A percentile compares a stretch with the other conserved stretches of the same genome.
Conservation (phyloP, 345 rosid genomes). For the Linum trigynum region DNA sequence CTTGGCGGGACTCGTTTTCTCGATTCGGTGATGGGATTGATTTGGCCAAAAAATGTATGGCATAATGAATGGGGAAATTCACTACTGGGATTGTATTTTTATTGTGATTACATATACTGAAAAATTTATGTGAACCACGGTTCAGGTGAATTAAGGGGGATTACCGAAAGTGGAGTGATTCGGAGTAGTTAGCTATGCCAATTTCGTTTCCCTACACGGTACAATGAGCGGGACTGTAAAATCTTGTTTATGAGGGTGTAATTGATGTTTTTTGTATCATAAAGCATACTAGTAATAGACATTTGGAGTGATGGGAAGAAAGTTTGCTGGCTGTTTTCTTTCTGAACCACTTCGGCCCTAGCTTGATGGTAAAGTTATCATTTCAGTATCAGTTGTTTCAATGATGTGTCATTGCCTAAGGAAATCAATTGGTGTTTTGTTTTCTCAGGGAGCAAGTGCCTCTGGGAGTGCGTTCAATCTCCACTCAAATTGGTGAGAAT, state of each 20-base stretch:
- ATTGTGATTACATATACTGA: not conserved
- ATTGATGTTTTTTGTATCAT: too few species aligned
- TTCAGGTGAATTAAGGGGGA: too few species aligned
- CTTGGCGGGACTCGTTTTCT: not conserved
- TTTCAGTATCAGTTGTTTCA: not conserved
- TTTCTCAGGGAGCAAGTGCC: conserved; percentile 68
- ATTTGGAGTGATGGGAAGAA: too few species aligned
- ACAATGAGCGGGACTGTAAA: too few species aligned
- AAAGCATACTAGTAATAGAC: too few species aligned
- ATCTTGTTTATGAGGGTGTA: too few species aligned
- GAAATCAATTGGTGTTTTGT: not conserved
- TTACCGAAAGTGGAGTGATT: too few species aligned
- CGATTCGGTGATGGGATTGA: not conserved
- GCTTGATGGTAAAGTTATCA: not conserved
- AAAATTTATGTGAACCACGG: not conserved
- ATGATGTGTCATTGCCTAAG: not conserved
- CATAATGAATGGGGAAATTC: not conserved
- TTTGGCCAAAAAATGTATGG: not conserved
- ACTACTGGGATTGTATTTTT: not conserved
- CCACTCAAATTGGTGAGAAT: conserved; percentile 82
- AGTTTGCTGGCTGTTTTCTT: too few species aligned
- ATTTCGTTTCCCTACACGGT: too few species aligned
- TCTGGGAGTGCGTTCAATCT: conserved; percentile 62
- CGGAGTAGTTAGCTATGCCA: too few species aligned
- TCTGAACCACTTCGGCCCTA: too few species aligned